phyloP scores from a whole-genome alignment of 176 grass and related monocot genomes.

The Themeda triandra region DNA sequence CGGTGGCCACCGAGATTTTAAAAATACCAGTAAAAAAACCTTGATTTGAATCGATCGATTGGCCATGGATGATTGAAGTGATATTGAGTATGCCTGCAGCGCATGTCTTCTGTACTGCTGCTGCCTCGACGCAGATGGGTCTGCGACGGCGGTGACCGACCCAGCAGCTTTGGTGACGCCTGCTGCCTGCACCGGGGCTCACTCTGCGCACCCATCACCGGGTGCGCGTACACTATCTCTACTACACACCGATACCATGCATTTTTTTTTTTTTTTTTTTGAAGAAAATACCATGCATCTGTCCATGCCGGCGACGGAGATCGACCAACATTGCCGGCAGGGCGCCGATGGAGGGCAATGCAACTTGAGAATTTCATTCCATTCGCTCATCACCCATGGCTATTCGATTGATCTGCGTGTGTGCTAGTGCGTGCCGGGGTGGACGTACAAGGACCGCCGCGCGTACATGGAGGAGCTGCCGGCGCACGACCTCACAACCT shows the following conservation, averaged over 20 bases:
- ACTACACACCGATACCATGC: too few species aligned
- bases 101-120: slow-evolving; percentile 6
- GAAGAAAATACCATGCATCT: too few species aligned
- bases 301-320: neutral
- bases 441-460: slow-evolving; percentile 47
- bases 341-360: neutral
- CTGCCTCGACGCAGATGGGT: slow-evolving; percentile 55
- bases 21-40: too few species aligned
- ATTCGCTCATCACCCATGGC: neutral
- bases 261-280: too few species aligned
- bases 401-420: too few species aligned
- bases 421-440: slow-evolving; percentile 70
- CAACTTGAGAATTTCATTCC: neutral
- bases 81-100: neutral
- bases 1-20: too few species aligned
- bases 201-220: slow-evolving; percentile 33
- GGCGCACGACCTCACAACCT: slow-evolving; percentile 37
- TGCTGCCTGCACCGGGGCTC: slow-evolving; percentile 38
- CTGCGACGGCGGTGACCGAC: neutral
- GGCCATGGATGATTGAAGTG: too few species aligned
- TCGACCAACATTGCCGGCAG: too few species aligned
- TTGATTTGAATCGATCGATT: too few species aligned
- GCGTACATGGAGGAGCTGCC: slow-evolving; percentile 61
- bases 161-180: neutral
- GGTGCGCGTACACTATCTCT: slow-evolving; percentile 12